Percentiles rank a stretch among this genome's conserved stretches.
Evolutionary conservation across 2,329 filamentous ascomycete genomes (phyloP).

Genomic region (Colletotrichum scovillei): DNA sequence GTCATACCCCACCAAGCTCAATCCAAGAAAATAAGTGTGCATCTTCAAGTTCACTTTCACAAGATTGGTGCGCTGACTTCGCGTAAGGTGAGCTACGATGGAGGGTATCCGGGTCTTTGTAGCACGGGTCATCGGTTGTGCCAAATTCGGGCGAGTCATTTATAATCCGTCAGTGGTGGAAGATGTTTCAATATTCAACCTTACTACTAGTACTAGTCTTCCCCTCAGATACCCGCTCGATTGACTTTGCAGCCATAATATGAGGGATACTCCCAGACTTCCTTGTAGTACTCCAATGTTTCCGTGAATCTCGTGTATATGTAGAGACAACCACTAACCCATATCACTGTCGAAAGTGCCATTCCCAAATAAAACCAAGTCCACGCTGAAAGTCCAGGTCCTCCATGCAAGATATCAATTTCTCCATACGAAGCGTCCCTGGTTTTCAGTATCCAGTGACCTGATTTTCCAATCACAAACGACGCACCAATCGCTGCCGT

Average conservation of each 20-base stretch:
- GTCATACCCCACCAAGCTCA: constrained; percentile 16
- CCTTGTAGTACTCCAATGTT: constrained; percentile 16
- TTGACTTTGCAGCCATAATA: constrained; percentile 13
- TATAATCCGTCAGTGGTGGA: background rate
- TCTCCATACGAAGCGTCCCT: too few species aligned
- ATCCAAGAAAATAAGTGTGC: constrained; percentile 20
- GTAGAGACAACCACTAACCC: background rate
- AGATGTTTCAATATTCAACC: background rate
- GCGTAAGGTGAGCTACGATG: too few species aligned
- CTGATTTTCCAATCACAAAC: background rate
- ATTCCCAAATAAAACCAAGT: background rate
- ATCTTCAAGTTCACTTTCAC: background rate
- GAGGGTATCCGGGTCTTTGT: background rate
- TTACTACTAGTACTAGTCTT: background rate
- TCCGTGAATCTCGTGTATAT: constrained; percentile 4
- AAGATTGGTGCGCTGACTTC: too few species aligned
- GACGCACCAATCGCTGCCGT: background rate
- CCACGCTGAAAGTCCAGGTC: too few species aligned
- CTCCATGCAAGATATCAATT: too few species aligned
- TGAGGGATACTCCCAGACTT: constrained; percentile 22
- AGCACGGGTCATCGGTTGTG: background rate
- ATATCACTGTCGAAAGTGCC: background rate
- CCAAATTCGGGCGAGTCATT: background rate
- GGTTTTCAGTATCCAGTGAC: background rate
- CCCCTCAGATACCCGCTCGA: constrained; percentile 1